phyloP scores from a whole-genome alignment of 805 yeast species.

The Saccharomycopsis malanga region DNA sequence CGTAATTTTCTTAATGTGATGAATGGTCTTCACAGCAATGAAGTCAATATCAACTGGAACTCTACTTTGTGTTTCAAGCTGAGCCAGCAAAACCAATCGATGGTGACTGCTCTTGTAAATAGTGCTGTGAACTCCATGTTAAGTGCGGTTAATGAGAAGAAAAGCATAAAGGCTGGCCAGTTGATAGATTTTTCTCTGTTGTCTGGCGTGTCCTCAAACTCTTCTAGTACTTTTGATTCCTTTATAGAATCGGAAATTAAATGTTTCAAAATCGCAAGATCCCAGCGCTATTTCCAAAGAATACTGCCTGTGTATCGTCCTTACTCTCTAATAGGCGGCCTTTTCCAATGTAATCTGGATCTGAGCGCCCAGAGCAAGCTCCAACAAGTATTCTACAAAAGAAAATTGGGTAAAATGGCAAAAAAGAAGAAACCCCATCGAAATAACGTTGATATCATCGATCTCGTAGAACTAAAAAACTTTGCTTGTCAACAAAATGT shows the following conservation, averaged over 20 bases:
- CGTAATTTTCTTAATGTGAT: constrained; percentile 2
- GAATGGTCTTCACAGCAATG: constrained; percentile 2
- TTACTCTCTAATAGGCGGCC: constrained; percentile 12
- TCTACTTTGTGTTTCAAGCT: constrained; percentile 14
- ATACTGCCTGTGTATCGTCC: constrained; percentile 13
- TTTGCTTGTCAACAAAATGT: constrained; percentile 6
- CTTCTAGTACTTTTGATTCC: background rate
- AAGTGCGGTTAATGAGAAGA: background rate
- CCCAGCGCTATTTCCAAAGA: constrained; percentile 6
- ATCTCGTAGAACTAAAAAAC: constrained; percentile 7
- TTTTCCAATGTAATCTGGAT: constrained; percentile 14
- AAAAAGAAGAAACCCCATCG: background rate
- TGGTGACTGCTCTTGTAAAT: background rate
- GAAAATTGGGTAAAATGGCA: background rate
- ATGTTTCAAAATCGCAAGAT: constrained; percentile 16
- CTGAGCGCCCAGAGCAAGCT: background rate
- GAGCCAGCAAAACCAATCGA: background rate
- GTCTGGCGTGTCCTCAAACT: background rate
- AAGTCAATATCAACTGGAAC: constrained; percentile 17
- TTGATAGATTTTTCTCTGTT: background rate
- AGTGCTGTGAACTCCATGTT: background rate
- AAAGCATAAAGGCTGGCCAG: background rate
- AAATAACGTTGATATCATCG: background rate
- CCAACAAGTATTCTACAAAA: background rate
- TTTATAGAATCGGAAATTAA: constrained; percentile 3